phyloP scores from a whole-genome alignment of 169 alveolate species.

The Cryptosporidium felis region DNA sequence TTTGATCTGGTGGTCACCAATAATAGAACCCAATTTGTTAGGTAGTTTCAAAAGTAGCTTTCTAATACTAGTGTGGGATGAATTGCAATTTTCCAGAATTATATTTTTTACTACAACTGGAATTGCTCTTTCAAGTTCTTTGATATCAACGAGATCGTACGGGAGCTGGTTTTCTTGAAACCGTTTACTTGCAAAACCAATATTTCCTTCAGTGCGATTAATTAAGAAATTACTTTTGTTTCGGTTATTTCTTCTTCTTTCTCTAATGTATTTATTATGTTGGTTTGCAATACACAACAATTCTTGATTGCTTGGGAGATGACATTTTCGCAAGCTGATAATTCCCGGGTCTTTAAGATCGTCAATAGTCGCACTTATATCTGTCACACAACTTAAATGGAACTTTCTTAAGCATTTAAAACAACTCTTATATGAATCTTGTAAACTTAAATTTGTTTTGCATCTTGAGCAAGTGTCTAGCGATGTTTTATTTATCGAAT shows the following conservation, averaged over 20 bases:
- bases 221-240: neutral
- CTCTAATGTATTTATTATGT: slow-evolving; percentile 4
- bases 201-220: neutral
- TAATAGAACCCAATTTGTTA: slow-evolving; percentile 12
- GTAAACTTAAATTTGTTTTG: neutral
- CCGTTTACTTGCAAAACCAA: neutral
- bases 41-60: slow-evolving; percentile 39
- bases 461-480: slow-evolving; percentile 20
- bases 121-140: slow-evolving; percentile 33
- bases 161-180: neutral
- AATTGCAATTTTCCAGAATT: slow-evolving; percentile 45
- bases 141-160: slow-evolving; percentile 35
- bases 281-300: slow-evolving; percentile 13
- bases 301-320: neutral
- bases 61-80: slow-evolving; percentile 22
- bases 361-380: neutral
- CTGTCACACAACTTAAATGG: slow-evolving; percentile 11
- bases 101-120: slow-evolving; percentile 23
- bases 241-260: neutral
- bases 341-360: slow-evolving; percentile 27
- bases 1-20: slow-evolving; percentile 39
- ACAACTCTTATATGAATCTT: neutral
- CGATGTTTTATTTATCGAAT: too few species aligned
- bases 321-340: neutral
- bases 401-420: neutral